Base-by-base conservation (phyloP, 139 green algal species). In the Chlamydomonas asymmetrica region DNA sequence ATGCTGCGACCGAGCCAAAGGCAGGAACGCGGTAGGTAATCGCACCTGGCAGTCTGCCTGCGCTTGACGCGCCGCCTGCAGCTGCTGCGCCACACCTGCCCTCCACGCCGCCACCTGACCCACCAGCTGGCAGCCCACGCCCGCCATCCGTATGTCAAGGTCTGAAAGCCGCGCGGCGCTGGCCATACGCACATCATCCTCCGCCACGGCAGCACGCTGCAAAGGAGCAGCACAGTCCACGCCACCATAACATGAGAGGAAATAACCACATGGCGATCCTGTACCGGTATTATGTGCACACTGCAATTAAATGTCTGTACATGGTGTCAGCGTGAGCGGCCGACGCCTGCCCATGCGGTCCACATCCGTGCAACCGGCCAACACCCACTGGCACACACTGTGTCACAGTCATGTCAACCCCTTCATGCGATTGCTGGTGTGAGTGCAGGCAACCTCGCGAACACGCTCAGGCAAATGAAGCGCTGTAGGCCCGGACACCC, bases 141-240 rank as follows among this genome's bases (percentile, higher is more conserved):
- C 70, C 54, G 57, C 39, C 70, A 50, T 31, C 18, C 34, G 18
- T 40, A 38, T 8, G 40, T 76, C 70, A 56, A 65, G 37, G 32
- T 20, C 35, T 7, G 13, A 18, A 29, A 76, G 70, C 25, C 70
- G 70, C 0, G 56, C 22, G 20, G 70, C 39, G 22, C 56, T 57
- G 32, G 70, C 70, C 37, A 76, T 56, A 13, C 56, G 40, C 40
- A 18, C 57, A 40, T 76, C 56, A 22, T 76, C 70, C 25, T 37
- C 40, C 4, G n/a, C 37, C 50, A 76, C 57, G 13, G 70, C 70
- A 35, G 56, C 39, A 56, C 60, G 40, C 70, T 76, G 69, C 38
- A 18, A 25, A 35, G 10, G 27, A 3, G 7, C 29, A 27, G 13
- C 16, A 25, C 13, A 10, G 45, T 16, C 16, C 23, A 61, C 52